These are phyloP conservation scores for Poronia punctata DNA, from an alignment of 495 filamentous ascomycete genomes.

Conservation along the genomic window DNA sequence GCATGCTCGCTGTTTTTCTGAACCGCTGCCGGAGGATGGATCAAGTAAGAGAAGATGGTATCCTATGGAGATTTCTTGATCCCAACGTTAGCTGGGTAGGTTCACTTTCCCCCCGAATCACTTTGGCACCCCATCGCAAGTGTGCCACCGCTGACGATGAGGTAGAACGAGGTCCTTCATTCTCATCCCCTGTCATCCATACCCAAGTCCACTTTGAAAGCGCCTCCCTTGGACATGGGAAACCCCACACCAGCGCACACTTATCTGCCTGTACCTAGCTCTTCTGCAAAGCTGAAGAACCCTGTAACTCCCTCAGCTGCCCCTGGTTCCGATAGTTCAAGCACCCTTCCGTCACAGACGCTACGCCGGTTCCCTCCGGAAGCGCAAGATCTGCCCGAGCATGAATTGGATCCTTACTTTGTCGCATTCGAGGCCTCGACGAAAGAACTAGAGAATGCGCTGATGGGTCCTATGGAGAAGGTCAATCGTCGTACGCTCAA, in stretches of 20 bases:
- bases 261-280: slow-evolving; percentile 77
- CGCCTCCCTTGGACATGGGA: slow-evolving; percentile 85
- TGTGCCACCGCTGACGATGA: slow-evolving; percentile 25
- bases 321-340: slow-evolving; percentile 26
- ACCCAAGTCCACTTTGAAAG: slow-evolving; percentile 87
- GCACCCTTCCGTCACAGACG: slow-evolving; percentile 55
- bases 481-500: slow-evolving; percentile 85
- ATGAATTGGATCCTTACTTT: slow-evolving; percentile 93
- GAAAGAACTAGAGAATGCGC: slow-evolving; percentile 74
- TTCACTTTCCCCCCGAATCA: background rate
- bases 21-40: slow-evolving; percentile 92
- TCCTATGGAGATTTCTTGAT: slow-evolving; percentile 96
- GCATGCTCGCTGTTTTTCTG: slow-evolving; percentile 91
- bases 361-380: slow-evolving; percentile 80
- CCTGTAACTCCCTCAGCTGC: slow-evolving; percentile 37
- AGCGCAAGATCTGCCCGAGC: slow-evolving; percentile 66
- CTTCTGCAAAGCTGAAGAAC: slow-evolving; percentile 77
- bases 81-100: slow-evolving; percentile 97
- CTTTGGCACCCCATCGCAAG: too few species aligned
- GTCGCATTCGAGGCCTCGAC: slow-evolving; percentile 82
- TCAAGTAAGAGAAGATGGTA: slow-evolving; percentile 85
- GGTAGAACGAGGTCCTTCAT: slow-evolving; percentile 81
- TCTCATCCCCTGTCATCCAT: slow-evolving; percentile 85
- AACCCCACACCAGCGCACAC: slow-evolving; percentile 84
- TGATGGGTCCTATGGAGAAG: slow-evolving; percentile 91